phyloP scores from a whole-genome alignment of 2,329 filamentous ascomycete species.

The Colletotrichum sp. region DNA sequence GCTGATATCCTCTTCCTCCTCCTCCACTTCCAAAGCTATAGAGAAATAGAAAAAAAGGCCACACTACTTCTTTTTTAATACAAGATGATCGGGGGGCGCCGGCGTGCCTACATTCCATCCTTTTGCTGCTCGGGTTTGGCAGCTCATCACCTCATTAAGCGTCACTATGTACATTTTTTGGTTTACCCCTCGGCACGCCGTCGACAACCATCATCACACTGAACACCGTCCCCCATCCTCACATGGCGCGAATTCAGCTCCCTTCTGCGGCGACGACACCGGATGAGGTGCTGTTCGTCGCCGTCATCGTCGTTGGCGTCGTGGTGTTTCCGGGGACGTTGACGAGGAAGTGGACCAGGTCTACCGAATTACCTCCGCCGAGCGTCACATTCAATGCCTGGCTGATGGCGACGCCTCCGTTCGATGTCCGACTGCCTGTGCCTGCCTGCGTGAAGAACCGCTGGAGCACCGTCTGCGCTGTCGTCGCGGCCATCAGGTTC shows the following conservation, averaged over 20 bases:
- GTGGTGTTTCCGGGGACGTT: conserved; percentile 30
- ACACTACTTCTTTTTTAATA: conserved; percentile 25
- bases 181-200: conserved; percentile 10
- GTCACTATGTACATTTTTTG: conserved; percentile 11
- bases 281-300: not conserved
- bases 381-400: conserved; percentile 47
- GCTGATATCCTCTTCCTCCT: not conserved
- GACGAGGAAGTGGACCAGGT: conserved; percentile 54
- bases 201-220: not conserved
- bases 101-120: conserved; percentile 15
- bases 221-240: not conserved
- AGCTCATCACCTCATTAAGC: conserved; percentile 14
- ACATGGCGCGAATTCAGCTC: conserved; percentile 12
- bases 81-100: conserved; percentile 26
- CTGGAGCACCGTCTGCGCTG: conserved; percentile 60
- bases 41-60: not conserved
- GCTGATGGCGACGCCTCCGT: conserved; percentile 30
- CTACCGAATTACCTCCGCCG: conserved; percentile 50
- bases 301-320: not conserved
- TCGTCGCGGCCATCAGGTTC: conserved; percentile 52
- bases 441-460: conserved; percentile 54
- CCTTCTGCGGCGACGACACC: conserved; percentile 33
- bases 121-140: not conserved
- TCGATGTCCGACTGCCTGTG: conserved; percentile 31
- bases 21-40: not conserved